A percentile compares a stretch with the other conserved stretches of the same genome.
These are phyloP conservation scores for Phlebiopsis flavidoalba DNA, from an alignment of 768 basidiomycete species.

Conservation along the genomic window DNA sequence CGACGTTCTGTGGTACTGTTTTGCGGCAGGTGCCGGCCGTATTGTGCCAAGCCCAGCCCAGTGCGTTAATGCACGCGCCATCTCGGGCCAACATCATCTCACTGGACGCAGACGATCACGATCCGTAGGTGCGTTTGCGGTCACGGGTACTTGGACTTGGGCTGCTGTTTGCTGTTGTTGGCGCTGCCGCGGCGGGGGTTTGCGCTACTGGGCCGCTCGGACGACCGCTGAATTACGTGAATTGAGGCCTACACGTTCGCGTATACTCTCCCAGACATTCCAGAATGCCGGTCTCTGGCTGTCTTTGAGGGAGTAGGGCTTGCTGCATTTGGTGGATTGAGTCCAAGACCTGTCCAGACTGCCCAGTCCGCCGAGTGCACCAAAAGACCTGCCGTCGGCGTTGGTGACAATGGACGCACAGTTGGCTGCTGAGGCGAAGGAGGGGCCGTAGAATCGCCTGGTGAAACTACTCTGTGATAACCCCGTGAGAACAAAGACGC, in stretches of 20 bases:
- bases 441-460: conserved; percentile 6
- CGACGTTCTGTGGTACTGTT: not conserved
- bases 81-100: conserved; percentile 75
- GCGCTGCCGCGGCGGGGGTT: not conserved
- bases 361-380: conserved; percentile 28
- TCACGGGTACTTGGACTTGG: not conserved
- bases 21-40: not conserved
- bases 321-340: conserved; percentile 8
- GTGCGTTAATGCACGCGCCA: conserved; percentile 80
- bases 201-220: not conserved
- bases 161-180: no score
- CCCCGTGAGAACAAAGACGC: conserved; percentile 64
- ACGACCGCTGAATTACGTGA: conserved; percentile 3
- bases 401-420: conserved; percentile 34
- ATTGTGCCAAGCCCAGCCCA: conserved; percentile 42
- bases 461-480: conserved; percentile 30
- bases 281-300: conserved; percentile 44
- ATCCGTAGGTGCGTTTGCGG: not conserved
- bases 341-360: conserved; percentile 15
- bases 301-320: conserved; percentile 9
- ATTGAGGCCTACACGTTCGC: conserved; percentile 60
- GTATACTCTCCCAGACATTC: conserved; percentile 61
- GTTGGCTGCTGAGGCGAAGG: conserved; percentile 14
- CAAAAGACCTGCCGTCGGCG: conserved; percentile 34
- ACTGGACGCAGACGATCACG: conserved; percentile 41